A percentile compares a stretch with the other conserved stretches of the same genome.
phyloP scores from a whole-genome alignment of 2,329 filamentous ascomycete genomes.

The Didymella segeticola region DNA sequence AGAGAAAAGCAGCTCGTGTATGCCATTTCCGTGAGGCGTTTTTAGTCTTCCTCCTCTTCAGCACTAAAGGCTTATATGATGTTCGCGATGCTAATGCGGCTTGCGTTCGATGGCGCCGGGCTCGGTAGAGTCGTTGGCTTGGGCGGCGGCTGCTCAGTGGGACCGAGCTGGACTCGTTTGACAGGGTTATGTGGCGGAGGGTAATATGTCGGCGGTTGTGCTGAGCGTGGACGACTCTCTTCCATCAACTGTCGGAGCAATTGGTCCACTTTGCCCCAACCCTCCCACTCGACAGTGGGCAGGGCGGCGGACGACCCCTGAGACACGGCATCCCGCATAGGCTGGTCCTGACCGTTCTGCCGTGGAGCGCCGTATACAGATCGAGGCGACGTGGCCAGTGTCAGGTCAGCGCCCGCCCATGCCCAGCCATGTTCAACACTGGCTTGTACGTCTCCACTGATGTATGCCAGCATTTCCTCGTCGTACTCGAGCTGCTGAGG shows the following conservation, averaged over 20 bases:
- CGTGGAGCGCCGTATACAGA: background rate
- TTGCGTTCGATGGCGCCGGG: constrained; percentile 50
- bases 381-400: background rate
- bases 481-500: constrained; percentile 65
- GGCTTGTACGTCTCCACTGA: constrained; percentile 85
- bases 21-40: background rate
- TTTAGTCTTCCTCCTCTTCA: constrained; percentile 1
- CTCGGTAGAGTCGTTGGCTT: constrained; percentile 28
- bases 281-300: constrained; percentile 72
- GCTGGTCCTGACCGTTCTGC: constrained; percentile 26
- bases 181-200: constrained; percentile 46
- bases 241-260: constrained; percentile 63
- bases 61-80: constrained; percentile 43
- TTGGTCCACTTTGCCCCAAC: constrained; percentile 78
- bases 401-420: constrained; percentile 64
- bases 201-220: constrained; percentile 41
- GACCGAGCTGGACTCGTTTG: constrained; percentile 46
- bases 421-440: constrained; percentile 81
- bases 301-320: constrained; percentile 59
- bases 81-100: constrained; percentile 54
- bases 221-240: constrained; percentile 49
- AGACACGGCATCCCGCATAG: constrained; percentile 53
- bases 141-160: constrained; percentile 28
- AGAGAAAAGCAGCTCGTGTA: background rate
- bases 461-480: constrained; percentile 87